Percentiles rank a stretch among this genome's conserved stretches.
These are phyloP conservation scores for Flaveria ramosissima DNA, from an alignment of 129 eudicot genomes.

Conservation along the genomic window DNA sequence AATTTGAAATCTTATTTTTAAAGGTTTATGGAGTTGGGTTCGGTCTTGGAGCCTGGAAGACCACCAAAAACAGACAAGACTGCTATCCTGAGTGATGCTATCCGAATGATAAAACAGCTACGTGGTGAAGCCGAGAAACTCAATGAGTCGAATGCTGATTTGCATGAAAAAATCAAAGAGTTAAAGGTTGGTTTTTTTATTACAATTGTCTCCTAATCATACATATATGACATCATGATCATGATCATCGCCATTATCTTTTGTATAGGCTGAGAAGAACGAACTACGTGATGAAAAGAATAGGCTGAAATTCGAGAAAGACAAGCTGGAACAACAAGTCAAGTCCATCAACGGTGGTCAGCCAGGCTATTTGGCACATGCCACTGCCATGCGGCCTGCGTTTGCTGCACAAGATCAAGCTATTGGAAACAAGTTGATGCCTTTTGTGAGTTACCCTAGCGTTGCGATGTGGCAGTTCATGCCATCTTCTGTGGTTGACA, in stretches of 20 bases:
- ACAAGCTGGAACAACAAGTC: constrained; percentile 72
- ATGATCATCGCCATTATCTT: background rate
- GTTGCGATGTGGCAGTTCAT: constrained; percentile 92
- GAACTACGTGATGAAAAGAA: constrained; percentile 82
- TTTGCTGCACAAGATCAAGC: constrained; percentile 60
- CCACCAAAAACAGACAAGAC: constrained; percentile 71
- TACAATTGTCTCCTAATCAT: background rate
- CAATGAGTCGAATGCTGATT: constrained; percentile 54
- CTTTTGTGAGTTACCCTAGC: constrained; percentile 69
- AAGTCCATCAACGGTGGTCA: constrained; percentile 49
- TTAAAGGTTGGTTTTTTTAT: constrained; percentile 48
- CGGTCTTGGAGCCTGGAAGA: constrained; percentile 73
- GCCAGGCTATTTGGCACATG: constrained; percentile 57
- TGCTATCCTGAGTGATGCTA: constrained; percentile 65
- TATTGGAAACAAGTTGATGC: constrained; percentile 70
- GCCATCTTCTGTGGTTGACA: constrained; percentile 80
- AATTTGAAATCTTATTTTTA: constrained; percentile 23
- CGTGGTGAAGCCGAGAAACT: constrained; percentile 61
- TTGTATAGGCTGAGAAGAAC: constrained; percentile 64
- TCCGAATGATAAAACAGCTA: constrained; percentile 67
- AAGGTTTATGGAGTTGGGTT: constrained; percentile 73
- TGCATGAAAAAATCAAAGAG: constrained; percentile 73
- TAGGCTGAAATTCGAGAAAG: constrained; percentile 66
- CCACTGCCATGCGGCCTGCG: constrained; percentile 56
- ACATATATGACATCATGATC: constrained; percentile 12